phyloP scores from a whole-genome alignment of 139 green algal genomes.

The Tetradesmus obliquus region DNA sequence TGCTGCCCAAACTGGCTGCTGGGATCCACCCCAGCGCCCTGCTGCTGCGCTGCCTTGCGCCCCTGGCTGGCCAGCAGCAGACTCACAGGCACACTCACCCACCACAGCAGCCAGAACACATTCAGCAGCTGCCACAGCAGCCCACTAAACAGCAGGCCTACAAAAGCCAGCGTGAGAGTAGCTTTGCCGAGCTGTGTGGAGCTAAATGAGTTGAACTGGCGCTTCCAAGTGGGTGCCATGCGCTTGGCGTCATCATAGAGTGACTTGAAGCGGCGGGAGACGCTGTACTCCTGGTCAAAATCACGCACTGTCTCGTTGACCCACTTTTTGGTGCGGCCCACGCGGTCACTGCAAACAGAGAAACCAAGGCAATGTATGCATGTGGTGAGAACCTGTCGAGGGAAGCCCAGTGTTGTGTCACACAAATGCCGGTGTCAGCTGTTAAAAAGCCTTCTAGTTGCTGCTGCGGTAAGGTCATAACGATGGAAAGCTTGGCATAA shows the following conservation, averaged over 20 bases:
- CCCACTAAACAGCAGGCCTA: constrained; percentile 27
- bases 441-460: no score
- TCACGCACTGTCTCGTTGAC: constrained; percentile 30
- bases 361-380: not conserved
- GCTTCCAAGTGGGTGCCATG: constrained; percentile 24
- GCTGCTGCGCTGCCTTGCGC: not conserved
- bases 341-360: not conserved
- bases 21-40: not conserved
- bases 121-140: constrained; percentile 46
- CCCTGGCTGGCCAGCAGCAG: constrained; percentile 8
- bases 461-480: no score
- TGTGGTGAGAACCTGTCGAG: no score
- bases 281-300: constrained; percentile 33
- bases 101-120: constrained; percentile 42
- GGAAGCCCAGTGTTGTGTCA: no score
- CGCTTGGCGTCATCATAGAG: constrained; percentile 5
- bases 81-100: constrained; percentile 29
- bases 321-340: constrained; percentile 9
- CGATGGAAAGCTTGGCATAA: no score
- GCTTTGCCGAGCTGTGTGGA: constrained; percentile 30
- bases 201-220: not conserved
- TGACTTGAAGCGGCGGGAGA: not conserved
- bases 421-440: no score
- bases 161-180: constrained; percentile 4
- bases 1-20: constrained; percentile 14